phyloP scores from a whole-genome alignment of 2,329 filamentous ascomycete genomes.

The Phaeosphaeria sp. region DNA sequence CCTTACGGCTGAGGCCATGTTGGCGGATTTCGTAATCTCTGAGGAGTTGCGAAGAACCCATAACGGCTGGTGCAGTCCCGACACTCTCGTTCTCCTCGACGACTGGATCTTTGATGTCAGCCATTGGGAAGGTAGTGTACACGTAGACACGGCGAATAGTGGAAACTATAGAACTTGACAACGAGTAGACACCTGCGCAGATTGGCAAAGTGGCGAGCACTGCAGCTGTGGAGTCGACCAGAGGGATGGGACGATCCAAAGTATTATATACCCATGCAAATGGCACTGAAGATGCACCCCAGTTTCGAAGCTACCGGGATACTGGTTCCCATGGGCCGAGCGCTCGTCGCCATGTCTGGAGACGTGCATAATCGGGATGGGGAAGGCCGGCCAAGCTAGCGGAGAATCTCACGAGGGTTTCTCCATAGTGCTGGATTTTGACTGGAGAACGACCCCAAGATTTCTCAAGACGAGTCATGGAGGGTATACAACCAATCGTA shows the following conservation, averaged over 20 bases:
- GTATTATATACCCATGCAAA: neutral
- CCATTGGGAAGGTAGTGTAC: neutral
- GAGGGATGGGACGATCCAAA: neutral
- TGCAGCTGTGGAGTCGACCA: neutral
- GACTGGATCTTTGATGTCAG: neutral
- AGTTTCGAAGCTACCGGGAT: neutral
- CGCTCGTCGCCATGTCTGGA: neutral
- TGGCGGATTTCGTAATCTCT: constrained; percentile 17
- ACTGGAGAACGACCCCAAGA: neutral
- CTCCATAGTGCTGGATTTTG: neutral
- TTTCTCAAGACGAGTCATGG: neutral
- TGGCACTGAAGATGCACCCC: neutral
- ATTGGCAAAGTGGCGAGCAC: neutral
- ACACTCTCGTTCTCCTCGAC: neutral
- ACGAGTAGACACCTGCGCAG: neutral
- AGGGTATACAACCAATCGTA: neutral
- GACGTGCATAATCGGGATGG: neutral
- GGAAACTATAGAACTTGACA: neutral
- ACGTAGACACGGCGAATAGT: neutral
- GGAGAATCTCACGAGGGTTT: neutral
- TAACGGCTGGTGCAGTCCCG: neutral
- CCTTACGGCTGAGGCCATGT: constrained; percentile 13
- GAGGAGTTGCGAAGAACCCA: constrained; percentile 4
- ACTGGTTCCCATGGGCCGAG: neutral
- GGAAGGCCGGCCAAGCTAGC: neutral